Evolutionary conservation across 2,329 filamentous ascomycete species (phyloP).

Genomic region (Ramichloridium luteum): DNA sequence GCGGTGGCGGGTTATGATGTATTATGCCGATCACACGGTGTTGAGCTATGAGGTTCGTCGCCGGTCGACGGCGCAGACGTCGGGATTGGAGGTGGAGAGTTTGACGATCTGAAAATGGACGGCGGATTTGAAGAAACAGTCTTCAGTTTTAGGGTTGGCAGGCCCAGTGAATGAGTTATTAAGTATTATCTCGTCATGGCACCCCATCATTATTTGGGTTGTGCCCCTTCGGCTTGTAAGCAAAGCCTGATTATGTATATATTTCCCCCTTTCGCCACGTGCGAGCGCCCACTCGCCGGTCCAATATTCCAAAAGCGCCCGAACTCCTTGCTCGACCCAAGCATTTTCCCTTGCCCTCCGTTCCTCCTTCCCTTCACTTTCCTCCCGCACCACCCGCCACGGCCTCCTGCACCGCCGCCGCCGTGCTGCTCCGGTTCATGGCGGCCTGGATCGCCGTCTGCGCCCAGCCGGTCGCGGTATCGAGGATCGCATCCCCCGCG

Average conservation of each 20-base stretch:
- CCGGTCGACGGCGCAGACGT: slow-evolving; percentile 8
- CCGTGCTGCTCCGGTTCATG: slow-evolving; percentile 9
- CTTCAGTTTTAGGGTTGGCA: too few species aligned
- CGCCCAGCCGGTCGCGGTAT: slow-evolving; percentile 14
- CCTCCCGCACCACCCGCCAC: slow-evolving; percentile 9
- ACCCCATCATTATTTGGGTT: too few species aligned
- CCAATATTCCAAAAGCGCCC: slow-evolving; percentile 3
- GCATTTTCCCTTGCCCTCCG: slow-evolving; percentile 2
- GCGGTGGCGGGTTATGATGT: slow-evolving; percentile 57
- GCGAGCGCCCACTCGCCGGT: too few species aligned
- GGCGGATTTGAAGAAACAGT: too few species aligned
- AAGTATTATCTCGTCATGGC: too few species aligned
- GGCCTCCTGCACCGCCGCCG: slow-evolving; percentile 10
- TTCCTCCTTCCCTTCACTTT: slow-evolving; percentile 4
- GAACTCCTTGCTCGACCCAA: slow-evolving; percentile 6
- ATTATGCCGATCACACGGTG: slow-evolving; percentile 58
- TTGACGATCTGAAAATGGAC: slow-evolving; percentile 14
- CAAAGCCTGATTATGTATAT: too few species aligned
- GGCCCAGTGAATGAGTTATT: too few species aligned
- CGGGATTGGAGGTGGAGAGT: slow-evolving; percentile 10
- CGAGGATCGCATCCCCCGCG: slow-evolving; percentile 11
- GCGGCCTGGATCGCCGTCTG: slow-evolving; percentile 15
- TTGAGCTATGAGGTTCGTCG: slow-evolving; percentile 54
- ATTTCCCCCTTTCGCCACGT: too few species aligned
- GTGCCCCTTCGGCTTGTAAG: too few species aligned